Percentiles rank a stretch among this genome's conserved stretches.
These are phyloP conservation scores for Phialophora chinensis DNA, from an alignment of 2,329 filamentous ascomycete species.

Conservation along the genomic window DNA sequence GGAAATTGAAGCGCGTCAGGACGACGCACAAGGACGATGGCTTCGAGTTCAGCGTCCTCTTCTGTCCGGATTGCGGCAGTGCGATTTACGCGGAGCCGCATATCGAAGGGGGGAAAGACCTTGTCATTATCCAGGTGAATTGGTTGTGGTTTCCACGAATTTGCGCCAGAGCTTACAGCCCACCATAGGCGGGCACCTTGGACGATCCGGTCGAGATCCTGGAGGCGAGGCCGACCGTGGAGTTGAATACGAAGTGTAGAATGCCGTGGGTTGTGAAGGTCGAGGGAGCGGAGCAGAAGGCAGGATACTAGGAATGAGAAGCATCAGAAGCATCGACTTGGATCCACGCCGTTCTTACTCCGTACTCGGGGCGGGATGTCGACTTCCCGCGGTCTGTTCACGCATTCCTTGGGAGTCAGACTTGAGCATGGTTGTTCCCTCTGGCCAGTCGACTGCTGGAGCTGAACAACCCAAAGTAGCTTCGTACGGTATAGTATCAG, in stretches of 20 bases:
- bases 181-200: neutral
- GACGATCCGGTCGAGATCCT: constrained; percentile 6
- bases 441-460: too few species aligned
- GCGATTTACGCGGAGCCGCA: constrained; percentile 11
- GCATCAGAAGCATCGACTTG: neutral
- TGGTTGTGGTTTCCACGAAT: neutral
- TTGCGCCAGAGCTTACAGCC: neutral
- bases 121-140: constrained; percentile 7
- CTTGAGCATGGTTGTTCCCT: too few species aligned
- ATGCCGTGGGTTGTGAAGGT: constrained; percentile 6
- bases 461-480: too few species aligned
- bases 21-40: constrained; percentile 12
- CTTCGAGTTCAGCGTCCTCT: constrained; percentile 13
- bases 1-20: constrained; percentile 3
- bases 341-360: neutral
- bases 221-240: neutral
- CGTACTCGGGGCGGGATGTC: neutral
- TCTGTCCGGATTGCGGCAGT: constrained; percentile 11
- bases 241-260: constrained; percentile 8
- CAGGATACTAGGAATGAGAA: neutral
- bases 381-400: neutral
- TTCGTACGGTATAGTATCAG: too few species aligned
- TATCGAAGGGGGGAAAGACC: neutral
- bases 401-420: too few species aligned
- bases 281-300: constrained; percentile 11